These are phyloP conservation scores for Copromyces sp. DNA, from an alignment of 495 filamentous ascomycete species.

Conservation along the genomic window DNA sequence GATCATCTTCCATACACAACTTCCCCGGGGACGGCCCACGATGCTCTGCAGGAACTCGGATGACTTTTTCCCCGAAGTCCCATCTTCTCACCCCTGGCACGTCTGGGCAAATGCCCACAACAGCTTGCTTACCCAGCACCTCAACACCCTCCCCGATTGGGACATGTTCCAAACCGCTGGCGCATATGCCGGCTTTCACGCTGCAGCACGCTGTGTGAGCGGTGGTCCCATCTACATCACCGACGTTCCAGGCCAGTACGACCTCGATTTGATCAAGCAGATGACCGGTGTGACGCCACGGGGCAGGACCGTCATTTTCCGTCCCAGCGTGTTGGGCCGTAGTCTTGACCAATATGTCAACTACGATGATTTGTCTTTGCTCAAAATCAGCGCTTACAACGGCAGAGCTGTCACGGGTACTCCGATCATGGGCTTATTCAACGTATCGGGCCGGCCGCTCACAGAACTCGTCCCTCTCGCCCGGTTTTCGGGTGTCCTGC, in stretches of 20 bases:
- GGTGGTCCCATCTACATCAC: constrained; percentile 93
- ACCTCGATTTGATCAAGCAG: constrained; percentile 60
- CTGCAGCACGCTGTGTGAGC: constrained; percentile 77
- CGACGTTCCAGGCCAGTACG: constrained; percentile 73
- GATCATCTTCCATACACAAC: constrained; percentile 71
- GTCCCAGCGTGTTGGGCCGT: constrained; percentile 61
- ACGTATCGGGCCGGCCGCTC: constrained; percentile 47
- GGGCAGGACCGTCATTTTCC: constrained; percentile 64
- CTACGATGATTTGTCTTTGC: constrained; percentile 59
- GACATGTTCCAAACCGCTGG: constrained; percentile 96
- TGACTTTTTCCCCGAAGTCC: constrained; percentile 81
- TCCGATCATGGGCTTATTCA: constrained; percentile 76
- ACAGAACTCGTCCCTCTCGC: constrained; percentile 57
- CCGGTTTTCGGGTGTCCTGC: constrained; percentile 60
- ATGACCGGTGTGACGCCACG: constrained; percentile 60
- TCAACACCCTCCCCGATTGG: constrained; percentile 68
- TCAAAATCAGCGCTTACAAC: constrained; percentile 70
- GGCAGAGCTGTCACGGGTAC: constrained; percentile 53
- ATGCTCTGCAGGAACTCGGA: constrained; percentile 79
- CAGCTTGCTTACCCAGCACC: constrained; percentile 59
- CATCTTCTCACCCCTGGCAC: constrained; percentile 81
- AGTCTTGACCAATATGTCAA: constrained; percentile 60
- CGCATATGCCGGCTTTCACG: constrained; percentile 70
- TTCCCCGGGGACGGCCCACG: constrained; percentile 59
- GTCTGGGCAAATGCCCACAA: constrained; percentile 91